A percentile compares a stretch with the other conserved stretches of the same genome.
These are phyloP conservation scores for Imleria badia DNA, from an alignment of 768 basidiomycete genomes.

Conservation along the genomic window DNA sequence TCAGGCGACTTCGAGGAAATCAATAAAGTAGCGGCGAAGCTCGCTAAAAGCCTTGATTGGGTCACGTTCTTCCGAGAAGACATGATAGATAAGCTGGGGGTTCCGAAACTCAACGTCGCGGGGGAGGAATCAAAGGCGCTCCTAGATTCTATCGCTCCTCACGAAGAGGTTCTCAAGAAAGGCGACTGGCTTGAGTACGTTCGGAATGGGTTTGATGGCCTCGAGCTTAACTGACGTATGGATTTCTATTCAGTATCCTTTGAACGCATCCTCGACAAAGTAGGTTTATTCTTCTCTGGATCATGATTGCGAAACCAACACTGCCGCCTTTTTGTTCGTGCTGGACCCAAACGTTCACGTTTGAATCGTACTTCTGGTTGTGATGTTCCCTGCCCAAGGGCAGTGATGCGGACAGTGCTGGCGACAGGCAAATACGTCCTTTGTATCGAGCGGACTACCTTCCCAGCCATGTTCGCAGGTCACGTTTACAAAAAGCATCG, in stretches of 20 bases:
- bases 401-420: too few species aligned
- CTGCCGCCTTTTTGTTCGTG: too few species aligned
- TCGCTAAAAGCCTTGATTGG: neutral
- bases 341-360: too few species aligned
- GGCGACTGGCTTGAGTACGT: conserved; percentile 8
- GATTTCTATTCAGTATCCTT: neutral
- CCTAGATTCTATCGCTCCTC: neutral
- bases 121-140: neutral
- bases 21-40: neutral
- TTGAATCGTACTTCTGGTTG: too few species aligned
- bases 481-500: too few species aligned
- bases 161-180: neutral
- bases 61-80: neutral
- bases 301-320: too few species aligned
- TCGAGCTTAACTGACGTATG: neutral
- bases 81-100: neutral
- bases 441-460: too few species aligned
- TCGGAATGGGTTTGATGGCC: neutral
- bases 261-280: too few species aligned
- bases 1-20: neutral
- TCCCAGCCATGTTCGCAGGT: too few species aligned
- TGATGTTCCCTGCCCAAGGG: too few species aligned
- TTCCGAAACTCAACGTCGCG: neutral
- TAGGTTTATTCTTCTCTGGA: too few species aligned
- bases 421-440: too few species aligned